Evolutionary conservation across 2,329 filamentous ascomycete genomes (phyloP).

Genomic region (Achaetomium macrosporum): DNA sequence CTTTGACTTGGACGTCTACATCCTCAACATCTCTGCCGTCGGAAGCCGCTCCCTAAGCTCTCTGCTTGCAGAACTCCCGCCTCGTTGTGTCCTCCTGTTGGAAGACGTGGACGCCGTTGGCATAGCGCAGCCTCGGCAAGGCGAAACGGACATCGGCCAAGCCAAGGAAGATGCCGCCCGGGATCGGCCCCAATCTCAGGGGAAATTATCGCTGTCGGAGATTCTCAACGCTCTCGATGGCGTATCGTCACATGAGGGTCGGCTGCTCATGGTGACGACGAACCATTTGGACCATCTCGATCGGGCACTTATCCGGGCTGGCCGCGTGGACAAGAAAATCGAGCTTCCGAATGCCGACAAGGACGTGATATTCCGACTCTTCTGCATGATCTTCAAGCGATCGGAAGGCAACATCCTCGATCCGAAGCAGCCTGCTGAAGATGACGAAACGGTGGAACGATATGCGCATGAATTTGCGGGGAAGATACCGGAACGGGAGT

Average conservation of each 20-base stretch:
- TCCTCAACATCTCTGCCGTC: slow-evolving; percentile 30
- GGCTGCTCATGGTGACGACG: slow-evolving; percentile 23
- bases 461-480: slow-evolving; percentile 4
- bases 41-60: slow-evolving; percentile 28
- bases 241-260: too few species aligned
- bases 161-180: slow-evolving; percentile 5
- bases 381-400: slow-evolving; percentile 3
- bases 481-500: slow-evolving; percentile 6
- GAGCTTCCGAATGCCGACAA: slow-evolving; percentile 8
- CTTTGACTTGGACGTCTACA: slow-evolving; percentile 34
- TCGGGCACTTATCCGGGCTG: slow-evolving; percentile 20
- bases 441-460: background rate
- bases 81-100: slow-evolving; percentile 35
- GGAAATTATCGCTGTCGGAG: slow-evolving; percentile 2
- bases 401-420: background rate
- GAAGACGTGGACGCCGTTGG: slow-evolving; percentile 34
- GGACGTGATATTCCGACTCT: slow-evolving; percentile 5
- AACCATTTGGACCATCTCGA: slow-evolving; percentile 25
- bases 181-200: slow-evolving; percentile 2
- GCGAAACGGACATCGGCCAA: slow-evolving; percentile 10
- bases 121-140: slow-evolving; percentile 12
- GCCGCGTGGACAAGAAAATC: slow-evolving; percentile 12
- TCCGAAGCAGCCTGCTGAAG: background rate
- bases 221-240: too few species aligned
- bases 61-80: slow-evolving; percentile 30